These are phyloP conservation scores for Leccinum longicurvipes DNA, from an alignment of 768 basidiomycete genomes.

Conservation along the genomic window DNA sequence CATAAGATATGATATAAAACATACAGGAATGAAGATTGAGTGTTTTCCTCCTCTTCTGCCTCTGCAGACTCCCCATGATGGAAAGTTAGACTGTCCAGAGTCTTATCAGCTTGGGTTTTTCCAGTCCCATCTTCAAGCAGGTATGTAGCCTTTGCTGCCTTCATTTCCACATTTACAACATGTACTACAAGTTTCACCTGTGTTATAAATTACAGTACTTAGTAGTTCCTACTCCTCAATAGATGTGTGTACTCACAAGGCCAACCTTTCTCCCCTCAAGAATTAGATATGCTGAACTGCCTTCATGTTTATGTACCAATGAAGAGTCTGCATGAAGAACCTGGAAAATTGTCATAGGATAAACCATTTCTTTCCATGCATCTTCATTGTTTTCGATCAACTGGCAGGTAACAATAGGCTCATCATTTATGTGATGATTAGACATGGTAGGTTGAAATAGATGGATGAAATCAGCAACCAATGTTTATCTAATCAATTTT, in stretches of 20 bases:
- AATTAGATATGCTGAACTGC: slow-evolving; percentile 29
- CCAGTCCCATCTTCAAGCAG: slow-evolving; percentile 40
- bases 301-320: slow-evolving; percentile 34
- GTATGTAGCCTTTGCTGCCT: slow-evolving; percentile 9
- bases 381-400: slow-evolving; percentile 1
- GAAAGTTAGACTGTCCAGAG: neutral
- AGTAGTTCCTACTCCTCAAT: slow-evolving; percentile 23
- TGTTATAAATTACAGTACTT: slow-evolving; percentile 6
- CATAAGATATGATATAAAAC: neutral
- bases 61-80: neutral
- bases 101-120: slow-evolving; percentile 13
- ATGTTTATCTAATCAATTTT: neutral
- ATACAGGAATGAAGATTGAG: slow-evolving; percentile 10
- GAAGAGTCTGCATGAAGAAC: slow-evolving; percentile 39
- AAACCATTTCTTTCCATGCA: slow-evolving; percentile 16
- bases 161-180: slow-evolving; percentile 22
- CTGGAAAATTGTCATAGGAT: slow-evolving; percentile 58
- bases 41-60: slow-evolving; percentile 13
- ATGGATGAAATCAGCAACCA: neutral
- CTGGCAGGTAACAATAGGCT: neutral
- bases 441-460: slow-evolving; percentile 5
- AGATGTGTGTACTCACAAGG: slow-evolving; percentile 5
- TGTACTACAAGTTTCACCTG: slow-evolving; percentile 53
- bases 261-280: slow-evolving; percentile 43
- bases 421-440: slow-evolving; percentile 4